Evolutionary conservation across 2,329 filamentous ascomycete species (phyloP), one percentile per base, ranked within the genome.

Genomic region (Trichophyton verrucosum): DNA sequence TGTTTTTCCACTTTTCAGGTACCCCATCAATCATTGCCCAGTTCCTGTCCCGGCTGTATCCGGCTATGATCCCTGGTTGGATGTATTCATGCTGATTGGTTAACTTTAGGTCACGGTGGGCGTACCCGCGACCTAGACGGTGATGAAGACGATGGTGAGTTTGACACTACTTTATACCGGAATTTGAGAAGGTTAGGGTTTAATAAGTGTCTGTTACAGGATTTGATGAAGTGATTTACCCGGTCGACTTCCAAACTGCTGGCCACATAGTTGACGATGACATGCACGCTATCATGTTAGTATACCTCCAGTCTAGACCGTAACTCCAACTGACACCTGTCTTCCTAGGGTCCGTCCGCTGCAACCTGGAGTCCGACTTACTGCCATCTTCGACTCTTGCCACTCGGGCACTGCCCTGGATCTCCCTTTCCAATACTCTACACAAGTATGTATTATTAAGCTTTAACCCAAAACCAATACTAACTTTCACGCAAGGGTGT

Each of bases 1-100:
- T 59, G 2, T 59, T 59, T 51, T 59, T 59, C 15, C 40, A 47
- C 13, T 59, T 59, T 49, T 59, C 57, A 46, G 57, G 57, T 59
- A 59, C 42, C 33, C 5, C 5, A 46, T 38, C 33, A 20, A 24
- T n/a, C 17, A 57, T 40, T 57, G 9, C 27, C 11, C 27, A 15
- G 49, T 53, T 42, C 46, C 49, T 59, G 24, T 17, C 7, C 27
- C 49, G 22, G 22, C 17, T 8, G 7, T n/a, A 51, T 15, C 49
- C 44, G 17, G 49, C 33, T 53, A 4, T 44, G 13, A 44, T 44
- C 40, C 49, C 15, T 44, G 17, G 11, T 13, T 27, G 24, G 15
- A 20, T 44, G n/a, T 44, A 17, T 8, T 1, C 20, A 42, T n/a
- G 24, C 56, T 58, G 56, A 58, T 36, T 20, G 38, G 15, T 59